These are phyloP conservation scores for Kodamaea derodonti DNA, from an alignment of 1,139 yeast genomes.

Conservation along the genomic window DNA sequence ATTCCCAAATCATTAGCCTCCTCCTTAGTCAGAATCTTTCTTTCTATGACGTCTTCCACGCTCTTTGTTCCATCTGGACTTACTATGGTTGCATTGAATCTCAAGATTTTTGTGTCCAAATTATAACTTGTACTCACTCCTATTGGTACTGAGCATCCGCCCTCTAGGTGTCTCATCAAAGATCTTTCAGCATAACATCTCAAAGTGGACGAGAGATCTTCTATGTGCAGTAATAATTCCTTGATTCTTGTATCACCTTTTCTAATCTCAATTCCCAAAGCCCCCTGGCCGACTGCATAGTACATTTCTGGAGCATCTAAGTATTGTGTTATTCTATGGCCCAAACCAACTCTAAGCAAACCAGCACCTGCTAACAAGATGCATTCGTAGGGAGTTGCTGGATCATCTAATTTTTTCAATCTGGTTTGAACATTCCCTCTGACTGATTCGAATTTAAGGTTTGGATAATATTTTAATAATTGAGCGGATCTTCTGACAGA, in stretches of 20 bases:
- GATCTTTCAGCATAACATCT: conserved; percentile 91
- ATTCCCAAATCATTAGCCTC: conserved; percentile 76
- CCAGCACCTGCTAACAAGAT: conserved; percentile 93
- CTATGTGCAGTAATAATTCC: conserved; percentile 58
- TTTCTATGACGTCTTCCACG: conserved; percentile 53
- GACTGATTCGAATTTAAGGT: conserved; percentile 59
- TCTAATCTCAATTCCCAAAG: conserved; percentile 87
- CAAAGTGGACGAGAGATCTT: conserved; percentile 62
- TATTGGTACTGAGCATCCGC: conserved; percentile 97
- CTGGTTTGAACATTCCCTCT: conserved; percentile 90
- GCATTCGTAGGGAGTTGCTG: conserved; percentile 61
- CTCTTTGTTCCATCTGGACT: conserved; percentile 74
- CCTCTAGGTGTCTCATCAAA: conserved; percentile 83
- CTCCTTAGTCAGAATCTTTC: conserved; percentile 32
- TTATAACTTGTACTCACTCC: conserved; percentile 73
- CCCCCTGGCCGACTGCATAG: conserved; percentile 98
- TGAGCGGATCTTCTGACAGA: conserved; percentile 88
- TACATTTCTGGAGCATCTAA: conserved; percentile 84
- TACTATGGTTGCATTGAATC: conserved; percentile 71
- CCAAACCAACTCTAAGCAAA: conserved; percentile 65
- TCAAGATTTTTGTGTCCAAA: conserved; percentile 36
- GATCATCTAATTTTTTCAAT: conserved; percentile 69
- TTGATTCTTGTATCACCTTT: conserved; percentile 58
- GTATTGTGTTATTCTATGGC: conserved; percentile 64
- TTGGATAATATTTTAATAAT: conserved; percentile 38